phyloP scores from a whole-genome alignment of 768 basidiomycete genomes.

The Amanita thiersii region DNA sequence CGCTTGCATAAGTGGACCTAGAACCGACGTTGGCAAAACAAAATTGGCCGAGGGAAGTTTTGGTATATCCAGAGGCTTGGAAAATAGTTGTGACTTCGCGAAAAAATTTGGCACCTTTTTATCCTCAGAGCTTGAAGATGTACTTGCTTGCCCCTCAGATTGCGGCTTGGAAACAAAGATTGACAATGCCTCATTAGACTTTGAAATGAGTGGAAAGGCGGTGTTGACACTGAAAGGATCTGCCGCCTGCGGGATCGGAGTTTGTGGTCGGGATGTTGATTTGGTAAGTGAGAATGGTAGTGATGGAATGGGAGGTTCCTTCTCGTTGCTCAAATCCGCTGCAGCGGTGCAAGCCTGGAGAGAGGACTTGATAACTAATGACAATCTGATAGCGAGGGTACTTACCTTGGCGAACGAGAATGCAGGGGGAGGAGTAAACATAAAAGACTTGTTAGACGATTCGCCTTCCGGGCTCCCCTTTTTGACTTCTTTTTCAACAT shows the following conservation, averaged over 20 bases:
- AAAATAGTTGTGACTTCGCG: conserved; percentile 37
- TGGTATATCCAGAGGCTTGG: conserved; percentile 27
- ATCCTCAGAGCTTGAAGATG: background rate
- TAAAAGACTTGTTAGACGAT: conserved; percentile 44
- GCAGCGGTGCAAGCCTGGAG: too few species aligned
- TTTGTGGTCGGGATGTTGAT: conserved; percentile 12
- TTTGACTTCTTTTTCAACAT: conserved; percentile 32
- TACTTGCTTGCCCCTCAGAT: background rate
- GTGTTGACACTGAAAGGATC: background rate
- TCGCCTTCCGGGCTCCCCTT: conserved; percentile 43
- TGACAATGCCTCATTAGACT: background rate
- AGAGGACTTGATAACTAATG: too few species aligned
- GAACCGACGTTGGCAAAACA: background rate
- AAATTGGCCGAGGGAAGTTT: conserved; percentile 19
- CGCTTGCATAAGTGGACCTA: too few species aligned
- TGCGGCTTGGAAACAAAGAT: background rate
- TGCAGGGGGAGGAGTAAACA: conserved; percentile 50
- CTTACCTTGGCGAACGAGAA: conserved; percentile 68
- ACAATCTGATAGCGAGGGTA: too few species aligned
- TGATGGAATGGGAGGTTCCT: conserved; percentile 58
- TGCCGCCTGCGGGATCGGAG: too few species aligned
- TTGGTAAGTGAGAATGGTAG: conserved; percentile 61
- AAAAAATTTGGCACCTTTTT: conserved; percentile 58
- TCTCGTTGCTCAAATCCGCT: conserved; percentile 34
- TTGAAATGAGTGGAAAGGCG: background rate